Evolutionary conservation across 805 yeast species (phyloP).

Genomic region (Zygosaccharomyces lentus): DNA sequence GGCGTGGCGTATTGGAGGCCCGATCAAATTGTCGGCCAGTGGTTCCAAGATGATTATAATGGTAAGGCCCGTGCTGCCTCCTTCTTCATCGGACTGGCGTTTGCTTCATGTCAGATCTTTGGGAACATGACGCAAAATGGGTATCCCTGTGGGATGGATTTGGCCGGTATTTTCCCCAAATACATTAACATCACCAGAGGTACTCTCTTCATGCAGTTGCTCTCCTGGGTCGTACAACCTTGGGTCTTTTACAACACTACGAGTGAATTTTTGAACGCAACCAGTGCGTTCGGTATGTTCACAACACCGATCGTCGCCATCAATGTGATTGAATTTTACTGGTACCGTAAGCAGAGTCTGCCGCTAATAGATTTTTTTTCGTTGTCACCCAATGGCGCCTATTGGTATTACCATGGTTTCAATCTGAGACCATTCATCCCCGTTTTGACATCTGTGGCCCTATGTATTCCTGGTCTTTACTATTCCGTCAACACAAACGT

Average conservation of each 20-base stretch:
- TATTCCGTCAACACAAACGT: constrained; percentile 15
- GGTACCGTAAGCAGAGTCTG: constrained; percentile 32
- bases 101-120: constrained; percentile 36
- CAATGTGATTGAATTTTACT: constrained; percentile 36
- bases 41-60: constrained; percentile 38
- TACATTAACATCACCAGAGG: constrained; percentile 38
- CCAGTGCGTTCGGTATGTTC: constrained; percentile 39
- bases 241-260: constrained; percentile 40
- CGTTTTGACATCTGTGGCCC: constrained; percentile 14
- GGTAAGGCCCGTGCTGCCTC: constrained; percentile 39
- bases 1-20: constrained; percentile 40
- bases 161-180: constrained; percentile 36
- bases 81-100: constrained; percentile 39
- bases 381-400: constrained; percentile 19
- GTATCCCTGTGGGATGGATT: constrained; percentile 39
- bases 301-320: constrained; percentile 38
- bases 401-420: constrained; percentile 21
- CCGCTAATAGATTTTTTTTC: constrained; percentile 37
- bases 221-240: constrained; percentile 40
- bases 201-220: constrained; percentile 33
- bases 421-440: constrained; percentile 18
- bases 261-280: constrained; percentile 35
- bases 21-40: constrained; percentile 36
- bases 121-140: constrained; percentile 39
- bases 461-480: constrained; percentile 23